Conservation (phyloP, 441 rosid species). For the Jatropha podagrica region DNA sequence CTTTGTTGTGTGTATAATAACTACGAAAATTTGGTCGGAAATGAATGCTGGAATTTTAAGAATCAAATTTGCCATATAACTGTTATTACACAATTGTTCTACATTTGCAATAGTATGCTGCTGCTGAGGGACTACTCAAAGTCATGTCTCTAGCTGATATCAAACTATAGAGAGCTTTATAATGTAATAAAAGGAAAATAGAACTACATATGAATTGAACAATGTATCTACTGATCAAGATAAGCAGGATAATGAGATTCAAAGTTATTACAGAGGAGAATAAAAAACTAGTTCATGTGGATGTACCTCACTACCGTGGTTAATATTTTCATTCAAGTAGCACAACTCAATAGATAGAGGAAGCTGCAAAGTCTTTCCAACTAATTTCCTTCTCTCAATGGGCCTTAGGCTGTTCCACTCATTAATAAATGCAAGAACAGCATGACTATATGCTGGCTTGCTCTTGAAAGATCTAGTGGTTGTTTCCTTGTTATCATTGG, state of each 20-base stretch:
- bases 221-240: slow-evolving; percentile 3
- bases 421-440: slow-evolving; percentile 51
- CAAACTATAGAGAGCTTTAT: not conserved
- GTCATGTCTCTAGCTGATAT: not conserved
- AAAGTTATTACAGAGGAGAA: not conserved
- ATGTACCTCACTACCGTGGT: slow-evolving; percentile 67
- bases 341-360: slow-evolving; percentile 83
- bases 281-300: not conserved
- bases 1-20: not conserved
- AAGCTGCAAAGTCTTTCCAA: slow-evolving; percentile 87
- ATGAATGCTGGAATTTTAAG: not conserved
- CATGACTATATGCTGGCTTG: slow-evolving; percentile 44
- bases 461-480: slow-evolving; percentile 33
- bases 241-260: not conserved
- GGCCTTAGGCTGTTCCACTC: slow-evolving; percentile 87
- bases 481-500: slow-evolving; percentile 32
- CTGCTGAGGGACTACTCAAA: not conserved
- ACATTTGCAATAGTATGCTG: not conserved
- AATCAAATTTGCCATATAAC: not conserved
- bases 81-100: not conserved
- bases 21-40: not conserved
- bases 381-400: slow-evolving; percentile 69
- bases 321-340: slow-evolving; percentile 75
- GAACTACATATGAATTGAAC: slow-evolving; percentile 3
- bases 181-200: not conserved